Evolutionary conservation across 1,284 basidiomycete species (phyloP).

Genomic region (Trametes versicolor): DNA sequence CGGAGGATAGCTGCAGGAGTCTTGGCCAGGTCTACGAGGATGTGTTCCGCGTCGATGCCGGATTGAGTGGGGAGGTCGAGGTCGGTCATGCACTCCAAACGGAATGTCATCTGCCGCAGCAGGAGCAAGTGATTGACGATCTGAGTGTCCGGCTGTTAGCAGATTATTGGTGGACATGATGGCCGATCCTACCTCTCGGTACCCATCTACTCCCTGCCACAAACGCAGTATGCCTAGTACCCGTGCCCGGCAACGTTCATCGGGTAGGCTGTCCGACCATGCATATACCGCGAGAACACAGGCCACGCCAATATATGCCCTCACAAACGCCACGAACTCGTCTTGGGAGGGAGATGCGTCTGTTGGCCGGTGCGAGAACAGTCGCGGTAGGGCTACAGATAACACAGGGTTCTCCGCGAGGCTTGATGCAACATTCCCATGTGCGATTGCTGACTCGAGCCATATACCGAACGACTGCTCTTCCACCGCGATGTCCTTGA

Average conservation of each 20-base stretch:
- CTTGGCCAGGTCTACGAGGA: slow-evolving; percentile 67
- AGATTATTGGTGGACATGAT: too few relatives aligned
- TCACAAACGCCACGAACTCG: slow-evolving; percentile 69
- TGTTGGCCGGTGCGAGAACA: slow-evolving; percentile 45
- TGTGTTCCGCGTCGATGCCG: slow-evolving; percentile 71
- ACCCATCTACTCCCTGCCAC: slow-evolving; percentile 76
- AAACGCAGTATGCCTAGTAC: slow-evolving; percentile 67
- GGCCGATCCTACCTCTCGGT: slow-evolving; percentile 61
- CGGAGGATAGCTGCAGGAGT: slow-evolving; percentile 70
- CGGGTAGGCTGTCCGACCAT: slow-evolving; percentile 81
- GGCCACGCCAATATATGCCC: slow-evolving; percentile 72
- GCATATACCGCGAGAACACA: slow-evolving; percentile 78
- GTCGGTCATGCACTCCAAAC: slow-evolving; percentile 71
- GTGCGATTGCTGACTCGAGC: slow-evolving; percentile 71
- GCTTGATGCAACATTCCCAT: slow-evolving; percentile 58
- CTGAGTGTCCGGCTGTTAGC: slow-evolving; percentile 45
- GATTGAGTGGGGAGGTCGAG: slow-evolving; percentile 67
- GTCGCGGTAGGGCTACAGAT: slow-evolving; percentile 45
- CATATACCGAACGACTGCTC: slow-evolving; percentile 77
- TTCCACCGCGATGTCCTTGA: slow-evolving; percentile 67
- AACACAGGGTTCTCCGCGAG: slow-evolving; percentile 55
- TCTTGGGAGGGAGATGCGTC: slow-evolving; percentile 53
- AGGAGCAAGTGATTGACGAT: slow-evolving; percentile 74
- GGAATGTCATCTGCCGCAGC: slow-evolving; percentile 68
- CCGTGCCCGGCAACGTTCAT: slow-evolving; percentile 68